Conservation (phyloP, 2,329 filamentous ascomycete species). For the Microdochium trichocladiopsis region DNA sequence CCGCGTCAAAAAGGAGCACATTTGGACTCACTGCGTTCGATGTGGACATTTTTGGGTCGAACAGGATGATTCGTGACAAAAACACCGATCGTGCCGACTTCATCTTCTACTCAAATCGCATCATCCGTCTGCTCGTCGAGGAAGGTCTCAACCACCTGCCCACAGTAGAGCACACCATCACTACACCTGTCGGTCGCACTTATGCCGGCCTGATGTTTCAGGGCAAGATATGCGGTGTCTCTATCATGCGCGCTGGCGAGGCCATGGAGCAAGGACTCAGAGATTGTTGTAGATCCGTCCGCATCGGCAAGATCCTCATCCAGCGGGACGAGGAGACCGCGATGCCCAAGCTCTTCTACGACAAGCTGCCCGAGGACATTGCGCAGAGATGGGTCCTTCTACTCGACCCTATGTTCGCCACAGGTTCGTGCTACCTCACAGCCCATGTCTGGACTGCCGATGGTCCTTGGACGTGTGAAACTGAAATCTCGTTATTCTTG, state of each 20-base stretch:
- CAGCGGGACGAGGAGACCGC: constrained; percentile 94
- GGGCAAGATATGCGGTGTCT: constrained; percentile 97
- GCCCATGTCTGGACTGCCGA: neutral
- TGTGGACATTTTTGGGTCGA: neutral
- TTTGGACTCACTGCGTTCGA: neutral
- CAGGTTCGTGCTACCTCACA: constrained; percentile 50
- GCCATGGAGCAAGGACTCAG: constrained; percentile 96
- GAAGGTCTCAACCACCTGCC: constrained; percentile 96
- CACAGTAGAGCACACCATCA: constrained; percentile 80
- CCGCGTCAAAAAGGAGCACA: neutral
- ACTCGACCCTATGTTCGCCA: constrained; percentile 98
- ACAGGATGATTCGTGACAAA: constrained; percentile 90
- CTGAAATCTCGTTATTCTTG: neutral
- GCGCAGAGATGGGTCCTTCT: constrained; percentile 86
- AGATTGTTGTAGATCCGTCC: constrained; percentile 94
- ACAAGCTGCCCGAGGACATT: constrained; percentile 94
- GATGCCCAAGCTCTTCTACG: constrained; percentile 90
- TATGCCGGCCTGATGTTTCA: constrained; percentile 94
- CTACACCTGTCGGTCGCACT: constrained; percentile 78
- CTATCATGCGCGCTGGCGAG: constrained; percentile 96
- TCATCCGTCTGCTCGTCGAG: constrained; percentile 92
- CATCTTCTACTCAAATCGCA: constrained; percentile 98
- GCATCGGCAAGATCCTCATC: constrained; percentile 97
- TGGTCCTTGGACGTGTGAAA: neutral
- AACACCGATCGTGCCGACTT: constrained; percentile 90